Base-by-base conservation (phyloP, 495 filamentous ascomycete genomes). In the Chaetomium tenue region DNA sequence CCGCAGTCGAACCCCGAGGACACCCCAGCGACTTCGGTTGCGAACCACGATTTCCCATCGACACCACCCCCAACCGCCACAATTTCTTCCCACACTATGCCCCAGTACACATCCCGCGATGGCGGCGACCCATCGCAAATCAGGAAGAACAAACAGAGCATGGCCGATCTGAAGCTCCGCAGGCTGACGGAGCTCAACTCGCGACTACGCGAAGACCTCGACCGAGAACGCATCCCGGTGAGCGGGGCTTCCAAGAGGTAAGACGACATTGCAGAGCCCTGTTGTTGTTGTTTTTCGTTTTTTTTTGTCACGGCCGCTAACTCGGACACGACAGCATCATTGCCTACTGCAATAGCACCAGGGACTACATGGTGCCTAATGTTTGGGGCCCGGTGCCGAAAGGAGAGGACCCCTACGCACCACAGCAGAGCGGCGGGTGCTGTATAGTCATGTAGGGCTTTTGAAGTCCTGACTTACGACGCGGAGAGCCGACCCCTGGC, bases 141-240 rank as follows among this genome's bases (percentile, higher is more conserved):
- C 73, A 94, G 89, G 84, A 95, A 92, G 81, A 97, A 95, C 85
- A 97, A 97, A 83, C 95, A 98, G 78, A 95, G 91, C 77, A 97
- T 98, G 87, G 95, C 94, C 56, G 94, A 98, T 78, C 86, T 98
- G 61, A 98, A 98, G 82, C 86, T 97, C 68, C 89, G 94, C 67
- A 90, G 95, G 51, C 82, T 98, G 77, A 97, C 91, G 55, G 94
- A 98, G 80, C 86, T 98, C 75, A 98, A 98, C 83, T 87, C 88
- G 70, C 87, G 95, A 68, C 83, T 98, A 74, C 87, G 91, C 70
- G 94, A 98, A 76, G 94, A 98, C 79, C 81, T 98, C 63, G 94
- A 98, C 62, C 85, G 94, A 75, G 91, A 94, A 66, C 86, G 94
- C 64, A 94, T 98, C 72, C 95, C 91, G 72, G 93, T 98, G 55